phyloP scores from a whole-genome alignment of 176 grass and related monocot genomes.

The Coix lacrymajobi region DNA sequence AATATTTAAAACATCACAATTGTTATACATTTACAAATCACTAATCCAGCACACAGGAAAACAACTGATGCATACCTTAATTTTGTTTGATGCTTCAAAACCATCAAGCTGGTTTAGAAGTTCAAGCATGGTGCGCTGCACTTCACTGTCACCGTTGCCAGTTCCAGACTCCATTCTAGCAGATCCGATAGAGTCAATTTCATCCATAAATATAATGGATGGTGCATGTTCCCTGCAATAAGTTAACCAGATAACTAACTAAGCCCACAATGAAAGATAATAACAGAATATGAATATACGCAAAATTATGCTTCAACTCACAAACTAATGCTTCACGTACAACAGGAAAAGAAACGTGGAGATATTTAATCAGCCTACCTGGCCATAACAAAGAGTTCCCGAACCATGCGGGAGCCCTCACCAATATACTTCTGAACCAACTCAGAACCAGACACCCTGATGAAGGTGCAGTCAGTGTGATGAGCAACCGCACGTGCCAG shows the following conservation, averaged over 20 bases:
- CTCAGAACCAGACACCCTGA: conserved; percentile 98
- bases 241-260: conserved; percentile 27
- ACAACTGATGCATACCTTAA: conserved; percentile 49
- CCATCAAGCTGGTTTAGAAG: conserved; percentile 99
- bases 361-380: conserved; percentile 47
- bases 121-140: conserved; percentile 99
- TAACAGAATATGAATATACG: neutral
- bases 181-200: conserved; percentile 97
- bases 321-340: neutral
- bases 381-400: conserved; percentile 98
- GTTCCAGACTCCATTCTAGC: conserved; percentile 93
- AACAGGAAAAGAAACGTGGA: neutral
- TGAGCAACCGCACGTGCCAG: conserved; percentile 95
- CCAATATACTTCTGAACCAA: conserved; percentile 99
- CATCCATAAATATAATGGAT: conserved; percentile 99
- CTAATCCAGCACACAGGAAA: neutral
- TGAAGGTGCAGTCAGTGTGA: conserved; percentile 98
- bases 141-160: conserved; percentile 96
- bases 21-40: neutral
- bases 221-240: conserved; percentile 86
- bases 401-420: conserved; percentile 95
- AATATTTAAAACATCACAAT: conserved; percentile 22
- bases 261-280: neutral
- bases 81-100: conserved; percentile 99
- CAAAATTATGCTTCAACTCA: neutral